These are phyloP conservation scores for Danielozyma ontarioensis DNA, from an alignment of 805 yeast species.

Conservation along the genomic window DNA sequence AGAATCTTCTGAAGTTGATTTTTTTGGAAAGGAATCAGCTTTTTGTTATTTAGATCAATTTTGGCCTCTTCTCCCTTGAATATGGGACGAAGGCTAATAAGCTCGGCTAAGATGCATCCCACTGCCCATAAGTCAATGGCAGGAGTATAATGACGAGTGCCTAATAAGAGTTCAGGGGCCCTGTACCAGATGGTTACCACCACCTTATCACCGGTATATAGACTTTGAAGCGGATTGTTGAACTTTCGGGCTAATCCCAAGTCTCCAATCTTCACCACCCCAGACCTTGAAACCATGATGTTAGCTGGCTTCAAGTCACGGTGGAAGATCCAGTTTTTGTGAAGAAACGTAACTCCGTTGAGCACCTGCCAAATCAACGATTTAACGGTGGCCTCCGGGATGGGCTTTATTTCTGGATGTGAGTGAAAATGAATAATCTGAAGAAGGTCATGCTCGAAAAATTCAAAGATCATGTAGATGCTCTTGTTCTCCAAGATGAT, in stretches of 20 bases:
- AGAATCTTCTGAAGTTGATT: constrained; percentile 87
- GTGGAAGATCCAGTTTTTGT: constrained; percentile 94
- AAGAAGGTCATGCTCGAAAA: constrained; percentile 90
- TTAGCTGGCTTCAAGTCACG: constrained; percentile 97
- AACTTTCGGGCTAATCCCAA: constrained; percentile 87
- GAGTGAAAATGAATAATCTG: constrained; percentile 94
- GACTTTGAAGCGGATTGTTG: constrained; percentile 78
- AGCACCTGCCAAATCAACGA: constrained; percentile 89
- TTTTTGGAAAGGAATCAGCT: constrained; percentile 88
- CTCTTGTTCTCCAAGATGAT: constrained; percentile 82
- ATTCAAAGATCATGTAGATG: constrained; percentile 93
- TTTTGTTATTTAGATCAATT: constrained; percentile 74
- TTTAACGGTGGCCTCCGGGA: constrained; percentile 75
- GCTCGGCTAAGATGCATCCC: constrained; percentile 91
- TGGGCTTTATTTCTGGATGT: constrained; percentile 76
- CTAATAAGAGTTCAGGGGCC: constrained; percentile 87
- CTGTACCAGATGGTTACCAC: constrained; percentile 97
- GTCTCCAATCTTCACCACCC: constrained; percentile 94
- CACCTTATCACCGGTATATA: constrained; percentile 90
- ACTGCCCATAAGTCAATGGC: constrained; percentile 94
- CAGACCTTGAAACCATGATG: constrained; percentile 87
- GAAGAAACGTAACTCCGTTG: constrained; percentile 86
- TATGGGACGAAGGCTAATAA: constrained; percentile 82
- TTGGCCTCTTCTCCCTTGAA: constrained; percentile 98
- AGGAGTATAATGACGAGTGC: constrained; percentile 88